Evolutionary conservation across 495 filamentous ascomycete genomes (phyloP).

Genomic region (Venustampulla echinocandica): DNA sequence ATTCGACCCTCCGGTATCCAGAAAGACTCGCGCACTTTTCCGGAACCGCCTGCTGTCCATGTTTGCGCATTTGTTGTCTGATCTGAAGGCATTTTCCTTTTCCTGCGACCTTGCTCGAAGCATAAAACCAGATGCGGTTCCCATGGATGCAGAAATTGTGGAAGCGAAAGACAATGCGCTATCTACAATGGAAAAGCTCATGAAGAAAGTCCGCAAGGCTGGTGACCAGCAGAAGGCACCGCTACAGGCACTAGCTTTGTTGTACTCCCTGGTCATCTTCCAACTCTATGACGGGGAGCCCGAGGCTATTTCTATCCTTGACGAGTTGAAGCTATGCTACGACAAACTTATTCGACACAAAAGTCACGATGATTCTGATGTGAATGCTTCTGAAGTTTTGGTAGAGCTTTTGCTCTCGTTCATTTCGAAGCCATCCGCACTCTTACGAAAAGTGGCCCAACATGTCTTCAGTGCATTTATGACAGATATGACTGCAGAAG

Average conservation of each 20-base stretch:
- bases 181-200: conserved; percentile 57
- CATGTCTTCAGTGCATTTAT: conserved; percentile 81
- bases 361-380: conserved; percentile 38
- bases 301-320: conserved; percentile 67
- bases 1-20: conserved; percentile 42
- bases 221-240: conserved; percentile 30
- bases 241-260: conserved; percentile 58
- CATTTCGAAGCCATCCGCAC: conserved; percentile 72
- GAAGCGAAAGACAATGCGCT: conserved; percentile 52
- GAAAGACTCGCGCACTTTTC: conserved; percentile 57
- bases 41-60: conserved; percentile 52
- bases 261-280: conserved; percentile 78
- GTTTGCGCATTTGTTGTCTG: conserved; percentile 60
- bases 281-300: conserved; percentile 84
- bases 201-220: conserved; percentile 46
- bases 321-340: conserved; percentile 65
- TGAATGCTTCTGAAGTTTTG: conserved; percentile 61
- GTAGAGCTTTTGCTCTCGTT: conserved; percentile 84
- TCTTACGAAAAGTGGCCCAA: conserved; percentile 78
- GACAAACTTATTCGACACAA: conserved; percentile 48
- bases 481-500: conserved; percentile 56
- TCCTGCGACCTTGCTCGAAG: conserved; percentile 39
- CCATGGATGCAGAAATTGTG: conserved; percentile 52
- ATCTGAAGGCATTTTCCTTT: conserved; percentile 44
- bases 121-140: conserved; percentile 44